Evolutionary conservation across 2,329 filamentous ascomycete species (phyloP), one percentile per base, ranked within the genome.

Genomic region (Dothidotthia symphoricarpi): DNA sequence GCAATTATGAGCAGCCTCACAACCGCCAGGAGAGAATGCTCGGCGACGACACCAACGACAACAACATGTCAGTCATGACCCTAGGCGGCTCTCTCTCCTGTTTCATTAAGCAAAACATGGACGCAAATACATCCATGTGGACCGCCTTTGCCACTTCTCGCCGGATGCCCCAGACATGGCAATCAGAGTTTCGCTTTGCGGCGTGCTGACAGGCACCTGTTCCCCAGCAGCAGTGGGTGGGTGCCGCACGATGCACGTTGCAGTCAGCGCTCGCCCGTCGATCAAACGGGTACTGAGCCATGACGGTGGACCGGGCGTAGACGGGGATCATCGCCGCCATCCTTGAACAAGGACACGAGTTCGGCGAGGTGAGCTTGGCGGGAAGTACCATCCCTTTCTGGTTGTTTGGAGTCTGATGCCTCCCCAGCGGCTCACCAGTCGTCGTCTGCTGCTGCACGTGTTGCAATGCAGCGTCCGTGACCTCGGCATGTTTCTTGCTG

Each of bases 211-310:
- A 43, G 35, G 36, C 40, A 34, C 28, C 35, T 12, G 11, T 24
- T 37, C 35, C 31, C 28, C 31, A 15, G 22, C 36, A 42, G 42
- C 45, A 45, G 36, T 34, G 26, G 31, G 37, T 16, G 30, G 47
- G 46, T 44, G 51, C 46, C 51, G 54, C 54, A 58, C 54, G 54
- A 58, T 51, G 54, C 53, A 58, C 53, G 54, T 58, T 58, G 51
- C 52, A 50, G 46, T 50, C 54, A 58, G 45, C 51, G 51, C 50
- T 54, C 38, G 48, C 45, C 36, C 52, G 58, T 52, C 59, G 62
- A 65, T 66, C 63, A 66, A 66, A 65, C 63, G 63, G 61, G 59
- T 54, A 59, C 54, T 60, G 56, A 59, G 58, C 57, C 59, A 53
- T 53, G 53, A 44, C 34, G 46, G 47, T 49, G 56, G 52, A 45